phyloP scores from a whole-genome alignment of 1,284 basidiomycete genomes.

The Trichosporon coremiiforme region DNA sequence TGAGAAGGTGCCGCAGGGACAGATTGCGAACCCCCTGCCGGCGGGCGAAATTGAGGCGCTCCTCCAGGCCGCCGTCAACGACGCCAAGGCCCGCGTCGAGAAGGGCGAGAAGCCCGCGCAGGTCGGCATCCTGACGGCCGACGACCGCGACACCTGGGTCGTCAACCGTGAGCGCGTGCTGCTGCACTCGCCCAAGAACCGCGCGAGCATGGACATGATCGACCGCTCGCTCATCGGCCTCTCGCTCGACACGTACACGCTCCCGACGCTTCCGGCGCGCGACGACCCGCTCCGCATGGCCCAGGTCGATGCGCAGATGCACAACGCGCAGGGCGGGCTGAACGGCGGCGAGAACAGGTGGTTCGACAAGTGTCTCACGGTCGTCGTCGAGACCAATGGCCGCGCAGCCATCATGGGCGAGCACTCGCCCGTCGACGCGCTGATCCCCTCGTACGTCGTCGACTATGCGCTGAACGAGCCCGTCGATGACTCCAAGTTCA shows the following conservation, averaged over 20 bases:
- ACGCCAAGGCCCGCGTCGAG: slow-evolving; percentile 64
- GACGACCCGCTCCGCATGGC: slow-evolving; percentile 59
- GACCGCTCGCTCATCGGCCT: slow-evolving; percentile 77
- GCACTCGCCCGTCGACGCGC: slow-evolving; percentile 88
- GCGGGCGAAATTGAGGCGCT: slow-evolving; percentile 67
- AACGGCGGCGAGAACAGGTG: slow-evolving; percentile 78
- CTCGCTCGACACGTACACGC: slow-evolving; percentile 60
- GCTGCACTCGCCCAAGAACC: slow-evolving; percentile 68
- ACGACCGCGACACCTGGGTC: slow-evolving; percentile 82
- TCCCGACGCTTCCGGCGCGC: slow-evolving; percentile 50
- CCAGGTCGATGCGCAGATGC: slow-evolving; percentile 74
- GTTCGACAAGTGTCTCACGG: slow-evolving; percentile 85
- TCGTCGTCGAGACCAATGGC: slow-evolving; percentile 82
- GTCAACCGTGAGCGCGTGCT: slow-evolving; percentile 72
- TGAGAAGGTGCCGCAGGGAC: slow-evolving; percentile 51
- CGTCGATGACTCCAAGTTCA: slow-evolving; percentile 61
- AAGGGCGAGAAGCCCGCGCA: slow-evolving; percentile 64
- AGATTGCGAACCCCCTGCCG: slow-evolving; percentile 49
- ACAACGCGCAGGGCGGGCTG: slow-evolving; percentile 70
- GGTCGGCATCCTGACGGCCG: slow-evolving; percentile 75
- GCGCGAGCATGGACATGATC: slow-evolving; percentile 64
- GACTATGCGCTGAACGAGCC: slow-evolving; percentile 77
- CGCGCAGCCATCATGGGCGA: slow-evolving; percentile 88
- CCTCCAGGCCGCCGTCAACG: slow-evolving; percentile 68
- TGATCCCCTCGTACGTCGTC: slow-evolving; percentile 86